Evolutionary conservation across 2,329 filamentous ascomycete species (phyloP).

Genomic region (Chaetothyriales sp.): DNA sequence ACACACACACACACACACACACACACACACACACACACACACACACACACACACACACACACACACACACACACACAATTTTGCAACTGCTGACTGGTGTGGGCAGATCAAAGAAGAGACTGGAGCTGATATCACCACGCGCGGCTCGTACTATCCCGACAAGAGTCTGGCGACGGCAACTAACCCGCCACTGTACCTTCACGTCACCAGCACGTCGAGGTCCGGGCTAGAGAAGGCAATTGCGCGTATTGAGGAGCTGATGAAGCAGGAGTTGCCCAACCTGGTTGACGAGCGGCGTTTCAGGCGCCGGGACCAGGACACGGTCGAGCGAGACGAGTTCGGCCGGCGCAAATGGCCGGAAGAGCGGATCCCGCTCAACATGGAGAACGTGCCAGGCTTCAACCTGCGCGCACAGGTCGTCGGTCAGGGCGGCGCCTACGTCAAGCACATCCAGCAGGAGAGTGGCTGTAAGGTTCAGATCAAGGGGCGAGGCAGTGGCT

Average conservation of each 20-base stretch:
- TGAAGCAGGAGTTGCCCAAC: slow-evolving; percentile 89
- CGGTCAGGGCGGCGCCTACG: slow-evolving; percentile 82
- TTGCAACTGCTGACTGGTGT: slow-evolving; percentile 92
- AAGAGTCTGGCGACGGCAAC: slow-evolving; percentile 91
- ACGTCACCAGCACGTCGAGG: slow-evolving; percentile 85
- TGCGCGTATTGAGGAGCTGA: slow-evolving; percentile 78
- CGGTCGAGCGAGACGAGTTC: slow-evolving; percentile 76
- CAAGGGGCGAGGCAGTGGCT: slow-evolving; percentile 89
- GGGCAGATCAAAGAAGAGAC: slow-evolving; percentile 99
- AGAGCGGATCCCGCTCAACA: slow-evolving; percentile 76
- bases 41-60: too few relatives aligned
- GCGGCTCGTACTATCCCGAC: slow-evolving; percentile 91
- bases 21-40: too few relatives aligned
- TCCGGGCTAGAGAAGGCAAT: slow-evolving; percentile 82
- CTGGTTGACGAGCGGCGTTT: slow-evolving; percentile 90
- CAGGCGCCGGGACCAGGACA: slow-evolving; percentile 64
- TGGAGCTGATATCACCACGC: slow-evolving; percentile 98
- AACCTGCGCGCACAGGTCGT: slow-evolving; percentile 94
- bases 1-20: too few relatives aligned
- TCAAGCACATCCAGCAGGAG: slow-evolving; percentile 95
- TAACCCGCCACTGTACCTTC: slow-evolving; percentile 83
- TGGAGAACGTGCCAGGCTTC: slow-evolving; percentile 86
- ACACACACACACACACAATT: too few relatives aligned
- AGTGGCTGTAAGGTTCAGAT: slow-evolving; percentile 94
- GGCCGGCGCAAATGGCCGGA: slow-evolving; percentile 99